A percentile compares a stretch with the other conserved stretches of the same genome.
Evolutionary conservation across 306 rosid species (phyloP).

Genomic region (Citrullus mucosospermus): DNA sequence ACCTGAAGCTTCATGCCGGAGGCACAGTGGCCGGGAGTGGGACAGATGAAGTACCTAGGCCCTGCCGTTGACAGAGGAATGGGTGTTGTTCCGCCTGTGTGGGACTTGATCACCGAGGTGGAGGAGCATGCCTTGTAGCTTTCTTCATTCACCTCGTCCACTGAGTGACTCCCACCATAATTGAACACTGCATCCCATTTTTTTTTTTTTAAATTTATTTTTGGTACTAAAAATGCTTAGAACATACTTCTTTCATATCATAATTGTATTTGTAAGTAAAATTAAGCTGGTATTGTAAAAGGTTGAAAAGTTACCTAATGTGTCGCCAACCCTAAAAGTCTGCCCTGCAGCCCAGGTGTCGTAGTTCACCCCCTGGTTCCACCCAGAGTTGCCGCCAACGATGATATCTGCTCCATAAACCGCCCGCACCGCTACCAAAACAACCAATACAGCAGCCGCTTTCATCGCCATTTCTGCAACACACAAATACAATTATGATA

Average conservation of each 20-base stretch:
- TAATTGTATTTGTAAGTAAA: no score
- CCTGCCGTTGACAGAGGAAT: slow-evolving; percentile 22
- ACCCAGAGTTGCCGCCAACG: slow-evolving; percentile 39
- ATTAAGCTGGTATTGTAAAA: no score
- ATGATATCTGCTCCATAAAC: slow-evolving; percentile 28
- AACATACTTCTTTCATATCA: no score
- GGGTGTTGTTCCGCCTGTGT: slow-evolving; percentile 20
- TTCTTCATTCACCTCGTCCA: slow-evolving; percentile 22
- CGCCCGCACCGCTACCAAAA: slow-evolving; percentile 24
- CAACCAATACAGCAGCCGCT: slow-evolving; percentile 17
- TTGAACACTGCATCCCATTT: slow-evolving; percentile 33
- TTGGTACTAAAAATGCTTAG: no score
- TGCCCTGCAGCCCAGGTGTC: slow-evolving; percentile 28
- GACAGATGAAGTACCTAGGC: slow-evolving; percentile 38
- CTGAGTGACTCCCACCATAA: slow-evolving; percentile 23
- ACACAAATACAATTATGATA: no score
- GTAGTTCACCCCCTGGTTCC: slow-evolving; percentile 18
- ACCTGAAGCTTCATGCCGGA: slow-evolving; percentile 49
- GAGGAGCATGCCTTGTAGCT: slow-evolving; percentile 30
- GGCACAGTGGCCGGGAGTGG: slow-evolving; percentile 28
- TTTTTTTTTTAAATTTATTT: no score
- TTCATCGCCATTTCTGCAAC: slow-evolving; percentile 26
- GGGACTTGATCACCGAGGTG: slow-evolving; percentile 7
- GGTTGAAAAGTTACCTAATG: slow-evolving; percentile 24
- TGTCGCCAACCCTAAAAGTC: slow-evolving; percentile 47